Base-by-base conservation (phyloP, 2,329 filamentous ascomycete species). In the Ophiostoma angusticollis region DNA sequence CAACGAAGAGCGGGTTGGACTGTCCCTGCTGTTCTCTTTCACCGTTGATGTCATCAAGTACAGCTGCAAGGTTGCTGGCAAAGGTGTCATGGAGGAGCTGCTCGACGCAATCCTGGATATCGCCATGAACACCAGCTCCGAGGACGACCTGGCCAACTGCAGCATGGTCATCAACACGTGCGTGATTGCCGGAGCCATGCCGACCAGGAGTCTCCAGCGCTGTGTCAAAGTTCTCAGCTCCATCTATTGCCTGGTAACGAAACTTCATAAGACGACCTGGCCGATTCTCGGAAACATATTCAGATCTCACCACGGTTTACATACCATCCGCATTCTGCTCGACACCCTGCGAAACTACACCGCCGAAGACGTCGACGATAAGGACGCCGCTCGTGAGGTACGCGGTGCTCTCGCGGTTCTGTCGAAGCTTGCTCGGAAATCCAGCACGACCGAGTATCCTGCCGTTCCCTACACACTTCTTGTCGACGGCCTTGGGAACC, bases 171-270 rank as follows among this genome's bases (percentile, higher is more conserved):
- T 86, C 42, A 73, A 84, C 52, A 69, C 76, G 9, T 70, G 84
- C 41, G 75, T 84, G 39, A 84, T 78, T 0, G 84, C 81, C 53
- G 77, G 78, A 4, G 71, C 75, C 24, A 74, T 87, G 32, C 81
- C 82, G 0, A 63, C 59, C 36, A 62, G 63, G 39, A 75, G 73
- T 42, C 64, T 86, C 29, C 70, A 70, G 48, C 67, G 70, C 24
- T 84, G 78, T 50, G 66, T 87, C 25, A 74, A 80, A 45, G 71
- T 85, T 3, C 63, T 87, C 38, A 80, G 79, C 50, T 80, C 78
- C 29, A 80, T 85, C 43, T 79, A 80, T 54, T 76, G 72, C 44
- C 64, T 83, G 36, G 71, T 86, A 3, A 60, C 63, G 11, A 63
- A 60, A 32, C 64, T 83, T 9, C 64, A 73, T 42, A 73, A 77